These are phyloP conservation scores for Beauveria asiatica DNA, from an alignment of 2,329 filamentous ascomycete species.

Conservation along the genomic window DNA sequence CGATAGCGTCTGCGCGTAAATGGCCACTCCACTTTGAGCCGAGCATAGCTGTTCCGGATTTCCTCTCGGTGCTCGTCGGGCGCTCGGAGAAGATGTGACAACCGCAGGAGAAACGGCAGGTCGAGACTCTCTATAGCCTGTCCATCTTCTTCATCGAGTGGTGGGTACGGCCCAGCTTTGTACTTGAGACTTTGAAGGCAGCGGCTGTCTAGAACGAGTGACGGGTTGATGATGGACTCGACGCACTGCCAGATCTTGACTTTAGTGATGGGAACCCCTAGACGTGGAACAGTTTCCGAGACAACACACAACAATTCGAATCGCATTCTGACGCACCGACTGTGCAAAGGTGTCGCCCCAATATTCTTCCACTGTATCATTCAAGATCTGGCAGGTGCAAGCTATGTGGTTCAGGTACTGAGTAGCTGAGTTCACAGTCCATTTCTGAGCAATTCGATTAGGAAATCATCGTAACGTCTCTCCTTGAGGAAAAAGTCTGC, in stretches of 20 bases:
- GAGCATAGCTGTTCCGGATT: no score
- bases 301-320: not conserved
- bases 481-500: not conserved
- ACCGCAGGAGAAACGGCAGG: not conserved
- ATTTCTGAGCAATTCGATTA: not conserved
- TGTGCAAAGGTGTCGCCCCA: not conserved
- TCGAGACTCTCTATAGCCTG: not conserved
- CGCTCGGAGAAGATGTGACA: not conserved
- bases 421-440: not conserved
- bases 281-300: not conserved
- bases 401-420: not conserved
- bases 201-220: not conserved
- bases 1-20: no score
- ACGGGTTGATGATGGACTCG: not conserved
- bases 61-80: not conserved
- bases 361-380: not conserved
- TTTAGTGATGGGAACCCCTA: not conserved
- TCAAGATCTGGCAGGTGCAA: not conserved
- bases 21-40: no score
- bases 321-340: not conserved
- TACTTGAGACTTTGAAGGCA: not conserved
- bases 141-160: not conserved
- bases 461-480: not conserved
- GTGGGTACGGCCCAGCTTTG: not conserved
- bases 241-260: not conserved